Percentiles rank a stretch among this genome's conserved stretches.
These are phyloP conservation scores for Cenchrus americanus DNA, from an alignment of 176 grass and related monocot genomes.

Conservation along the genomic window DNA sequence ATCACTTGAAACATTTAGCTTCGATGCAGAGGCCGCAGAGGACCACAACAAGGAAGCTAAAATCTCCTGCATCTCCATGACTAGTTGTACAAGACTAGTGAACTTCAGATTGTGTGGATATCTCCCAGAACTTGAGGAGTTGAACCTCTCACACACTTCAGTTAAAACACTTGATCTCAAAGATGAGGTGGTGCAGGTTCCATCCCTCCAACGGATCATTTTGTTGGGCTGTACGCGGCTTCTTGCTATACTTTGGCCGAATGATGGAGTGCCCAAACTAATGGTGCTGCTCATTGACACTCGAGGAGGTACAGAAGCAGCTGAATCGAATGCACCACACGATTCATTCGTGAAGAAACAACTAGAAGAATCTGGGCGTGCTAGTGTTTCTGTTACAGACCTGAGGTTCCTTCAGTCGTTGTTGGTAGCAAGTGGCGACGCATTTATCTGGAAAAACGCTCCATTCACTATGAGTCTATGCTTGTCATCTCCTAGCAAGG, in stretches of 20 bases:
- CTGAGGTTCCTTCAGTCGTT: neutral
- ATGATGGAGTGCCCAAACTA: neutral
- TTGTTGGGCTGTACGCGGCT: neutral
- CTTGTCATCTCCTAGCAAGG: neutral
- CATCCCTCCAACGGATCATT: neutral
- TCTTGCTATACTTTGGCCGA: conserved; percentile 6
- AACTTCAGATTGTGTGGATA: conserved; percentile 7
- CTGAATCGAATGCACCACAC: neutral
- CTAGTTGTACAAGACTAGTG: neutral
- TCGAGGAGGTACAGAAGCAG: neutral
- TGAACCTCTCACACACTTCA: conserved; percentile 22
- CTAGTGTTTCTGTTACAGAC: neutral
- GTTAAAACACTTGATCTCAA: neutral
- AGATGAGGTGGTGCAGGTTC: neutral
- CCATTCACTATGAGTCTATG: neutral
- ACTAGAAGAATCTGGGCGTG: too few species aligned
- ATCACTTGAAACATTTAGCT: conserved; percentile 18
- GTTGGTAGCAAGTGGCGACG: neutral
- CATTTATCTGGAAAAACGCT: neutral
- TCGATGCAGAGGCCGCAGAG: neutral
- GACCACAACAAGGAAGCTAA: neutral
- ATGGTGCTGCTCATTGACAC: neutral
- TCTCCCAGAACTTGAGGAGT: neutral
- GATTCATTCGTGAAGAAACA: neutral
- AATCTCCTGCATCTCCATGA: neutral